phyloP scores from a whole-genome alignment of 202 grass and related monocot genomes.

The Dendrocalamus latiflorus region DNA sequence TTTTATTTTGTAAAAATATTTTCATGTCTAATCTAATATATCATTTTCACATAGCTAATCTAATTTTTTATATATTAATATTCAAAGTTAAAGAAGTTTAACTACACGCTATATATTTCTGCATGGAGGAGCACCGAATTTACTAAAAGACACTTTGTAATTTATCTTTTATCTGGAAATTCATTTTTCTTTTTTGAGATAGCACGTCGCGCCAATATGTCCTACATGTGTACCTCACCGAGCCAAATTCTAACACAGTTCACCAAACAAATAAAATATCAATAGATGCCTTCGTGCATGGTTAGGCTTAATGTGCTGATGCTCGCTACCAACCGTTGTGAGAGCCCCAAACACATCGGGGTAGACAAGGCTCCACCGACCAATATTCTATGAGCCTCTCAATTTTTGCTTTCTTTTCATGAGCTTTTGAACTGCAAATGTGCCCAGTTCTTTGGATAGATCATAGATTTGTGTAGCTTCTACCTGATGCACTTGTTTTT shows the following conservation, averaged over 20 bases:
- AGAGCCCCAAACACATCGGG: conserved; percentile 3
- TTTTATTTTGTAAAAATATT: too few relatives aligned
- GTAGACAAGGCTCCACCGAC: conserved; percentile 7
- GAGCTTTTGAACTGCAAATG: neutral
- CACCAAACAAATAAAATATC: neutral
- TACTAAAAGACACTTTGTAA: neutral
- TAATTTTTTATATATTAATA: too few relatives aligned
- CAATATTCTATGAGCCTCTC: conserved; percentile 5
- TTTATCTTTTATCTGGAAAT: neutral
- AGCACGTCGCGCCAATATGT: neutral
- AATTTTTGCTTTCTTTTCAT: neutral
- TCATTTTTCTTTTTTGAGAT: neutral
- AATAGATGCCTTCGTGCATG: neutral
- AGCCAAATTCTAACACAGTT: neutral
- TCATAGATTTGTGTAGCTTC: neutral
- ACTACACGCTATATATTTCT: too few relatives aligned
- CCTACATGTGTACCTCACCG: neutral
- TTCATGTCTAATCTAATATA: too few relatives aligned
- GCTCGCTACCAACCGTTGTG: conserved; percentile 6
- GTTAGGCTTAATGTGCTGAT: neutral
- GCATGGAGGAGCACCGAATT: too few relatives aligned
- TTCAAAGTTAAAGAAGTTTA: too few relatives aligned
- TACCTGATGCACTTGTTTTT: conserved; percentile 26
- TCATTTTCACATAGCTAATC: too few relatives aligned
- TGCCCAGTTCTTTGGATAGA: neutral